phyloP scores from a whole-genome alignment of 768 basidiomycete species.

The Psilocybe cyanescens region DNA sequence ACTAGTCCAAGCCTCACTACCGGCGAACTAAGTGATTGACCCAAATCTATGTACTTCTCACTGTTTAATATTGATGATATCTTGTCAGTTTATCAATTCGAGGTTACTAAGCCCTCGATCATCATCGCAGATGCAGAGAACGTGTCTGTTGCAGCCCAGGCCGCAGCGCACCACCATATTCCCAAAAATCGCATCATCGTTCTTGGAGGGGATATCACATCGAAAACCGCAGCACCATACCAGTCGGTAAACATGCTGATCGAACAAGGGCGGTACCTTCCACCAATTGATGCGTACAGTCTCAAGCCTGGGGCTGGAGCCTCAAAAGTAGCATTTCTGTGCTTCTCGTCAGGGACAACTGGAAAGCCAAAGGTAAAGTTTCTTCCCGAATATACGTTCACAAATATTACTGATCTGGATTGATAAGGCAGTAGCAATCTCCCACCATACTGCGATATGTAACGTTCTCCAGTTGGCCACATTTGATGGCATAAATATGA shows the following conservation, averaged over 20 bases:
- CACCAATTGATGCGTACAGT: neutral
- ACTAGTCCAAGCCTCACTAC: neutral
- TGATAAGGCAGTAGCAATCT: neutral
- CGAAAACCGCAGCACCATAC: neutral
- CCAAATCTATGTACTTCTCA: neutral
- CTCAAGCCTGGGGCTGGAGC: neutral
- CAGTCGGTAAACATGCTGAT: neutral
- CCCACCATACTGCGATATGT: slow-evolving; percentile 1
- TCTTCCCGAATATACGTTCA: neutral
- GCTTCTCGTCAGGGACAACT: slow-evolving; percentile 1
- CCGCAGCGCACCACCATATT: neutral
- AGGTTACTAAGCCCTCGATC: neutral
- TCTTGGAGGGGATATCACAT: neutral
- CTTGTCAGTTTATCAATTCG: neutral
- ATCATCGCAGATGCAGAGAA: neutral
- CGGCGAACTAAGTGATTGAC: neutral
- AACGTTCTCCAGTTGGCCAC: neutral
- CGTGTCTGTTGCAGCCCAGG: neutral
- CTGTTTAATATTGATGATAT: neutral
- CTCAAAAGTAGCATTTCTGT: slow-evolving; percentile 1
- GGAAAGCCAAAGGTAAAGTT: neutral
- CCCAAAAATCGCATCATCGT: neutral
- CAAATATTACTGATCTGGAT: neutral
- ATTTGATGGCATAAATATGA: neutral
- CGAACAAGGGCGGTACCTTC: neutral